A percentile compares a stretch with the other conserved stretches of the same genome.
These are phyloP conservation scores for Litsea cubeba DNA, from an alignment of 164 flowering plant species.

Conservation along the genomic window DNA sequence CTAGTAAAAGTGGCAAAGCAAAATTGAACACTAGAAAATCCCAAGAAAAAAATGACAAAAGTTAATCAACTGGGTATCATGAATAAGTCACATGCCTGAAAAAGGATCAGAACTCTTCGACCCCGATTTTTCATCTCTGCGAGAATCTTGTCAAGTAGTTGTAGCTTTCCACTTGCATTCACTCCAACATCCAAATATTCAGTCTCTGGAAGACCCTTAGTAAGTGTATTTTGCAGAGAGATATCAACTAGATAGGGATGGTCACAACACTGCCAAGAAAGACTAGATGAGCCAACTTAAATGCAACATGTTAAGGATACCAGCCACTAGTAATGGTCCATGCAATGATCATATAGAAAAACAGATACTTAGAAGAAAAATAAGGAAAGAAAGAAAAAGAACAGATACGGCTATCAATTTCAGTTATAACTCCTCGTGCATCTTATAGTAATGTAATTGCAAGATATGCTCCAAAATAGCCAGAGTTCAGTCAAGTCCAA, in stretches of 20 bases:
- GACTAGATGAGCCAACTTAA: neutral
- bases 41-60: neutral
- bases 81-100: slow-evolving; percentile 48
- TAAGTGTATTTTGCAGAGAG: slow-evolving; percentile 36
- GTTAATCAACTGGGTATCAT: neutral
- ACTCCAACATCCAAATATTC: slow-evolving; percentile 64
- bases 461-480: neutral
- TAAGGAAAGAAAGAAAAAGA: neutral
- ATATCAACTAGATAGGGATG: slow-evolving; percentile 75
- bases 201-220: slow-evolving; percentile 29
- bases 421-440: neutral
- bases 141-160: slow-evolving; percentile 70
- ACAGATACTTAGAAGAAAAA: neutral
- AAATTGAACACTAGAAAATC: neutral
- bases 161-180: slow-evolving; percentile 84
- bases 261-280: slow-evolving; percentile 66
- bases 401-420: neutral
- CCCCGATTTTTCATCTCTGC: slow-evolving; percentile 41
- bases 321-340: neutral
- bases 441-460: neutral
- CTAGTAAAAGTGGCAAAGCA: neutral
- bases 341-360: neutral
- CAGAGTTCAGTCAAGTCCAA: slow-evolving; percentile 16
- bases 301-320: neutral
- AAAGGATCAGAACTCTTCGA: slow-evolving; percentile 59